Percentiles rank a stretch among this genome's conserved stretches.
These are phyloP conservation scores for Metschnikowia gelsemii DNA, from an alignment of 805 yeast species.

Conservation along the genomic window DNA sequence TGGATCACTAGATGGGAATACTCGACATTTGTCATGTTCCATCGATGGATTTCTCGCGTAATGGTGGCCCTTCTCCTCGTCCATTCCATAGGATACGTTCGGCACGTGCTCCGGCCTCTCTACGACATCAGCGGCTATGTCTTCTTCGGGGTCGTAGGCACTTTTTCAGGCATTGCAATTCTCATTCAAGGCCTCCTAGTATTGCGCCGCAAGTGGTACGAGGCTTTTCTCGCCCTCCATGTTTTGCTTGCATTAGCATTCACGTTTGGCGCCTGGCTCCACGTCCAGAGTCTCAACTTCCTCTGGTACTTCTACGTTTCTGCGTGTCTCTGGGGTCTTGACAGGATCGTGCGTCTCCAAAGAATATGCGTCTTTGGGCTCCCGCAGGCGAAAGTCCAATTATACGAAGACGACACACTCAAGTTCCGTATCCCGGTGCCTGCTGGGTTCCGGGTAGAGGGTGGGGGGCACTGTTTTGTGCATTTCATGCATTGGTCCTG, in stretches of 20 bases:
- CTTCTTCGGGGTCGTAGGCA: conserved; percentile 39
- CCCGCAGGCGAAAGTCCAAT: conserved; percentile 46
- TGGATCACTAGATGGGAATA: conserved; percentile 39
- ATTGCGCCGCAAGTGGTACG: conserved; percentile 49
- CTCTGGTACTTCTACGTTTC: conserved; percentile 19
- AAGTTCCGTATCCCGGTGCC: conserved; percentile 53
- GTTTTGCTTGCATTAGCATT: conserved; percentile 37
- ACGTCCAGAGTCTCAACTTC: conserved; percentile 40
- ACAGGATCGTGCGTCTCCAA: conserved; percentile 51
- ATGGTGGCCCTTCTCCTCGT: conserved; percentile 40
- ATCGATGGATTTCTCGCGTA: conserved; percentile 55
- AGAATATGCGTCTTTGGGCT: conserved; percentile 62
- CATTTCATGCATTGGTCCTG: conserved; percentile 45
- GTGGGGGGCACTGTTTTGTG: conserved; percentile 64
- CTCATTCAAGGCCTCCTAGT: conserved; percentile 46
- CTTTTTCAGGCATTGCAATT: conserved; percentile 46
- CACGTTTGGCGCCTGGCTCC: conserved; percentile 48
- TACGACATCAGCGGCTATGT: conserved; percentile 19
- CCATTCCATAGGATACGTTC: conserved; percentile 33
- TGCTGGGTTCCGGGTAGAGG: conserved; percentile 51
- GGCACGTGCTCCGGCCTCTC: conserved; percentile 3
- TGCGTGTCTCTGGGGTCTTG: conserved; percentile 19
- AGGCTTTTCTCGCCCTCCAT: conserved; percentile 36
- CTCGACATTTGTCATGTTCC: conserved; percentile 55
- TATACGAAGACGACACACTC: conserved; percentile 47